Evolutionary conservation across 306 rosid genomes (phyloP).

Genomic region (cucumber (Cucumis sativus)): DNA sequence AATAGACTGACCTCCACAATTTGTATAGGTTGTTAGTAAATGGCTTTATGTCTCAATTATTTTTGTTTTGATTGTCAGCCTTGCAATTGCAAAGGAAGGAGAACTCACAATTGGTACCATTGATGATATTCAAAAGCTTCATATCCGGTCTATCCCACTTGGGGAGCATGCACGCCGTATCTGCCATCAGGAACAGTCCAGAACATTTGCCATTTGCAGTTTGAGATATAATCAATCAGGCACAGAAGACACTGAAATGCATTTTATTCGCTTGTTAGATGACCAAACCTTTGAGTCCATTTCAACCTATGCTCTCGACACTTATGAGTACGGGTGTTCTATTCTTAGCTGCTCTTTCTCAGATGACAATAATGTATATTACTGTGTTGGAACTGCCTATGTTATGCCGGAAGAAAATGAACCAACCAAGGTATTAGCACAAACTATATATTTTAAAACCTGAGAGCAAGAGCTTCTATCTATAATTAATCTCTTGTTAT

Average conservation of each 20-base stretch:
- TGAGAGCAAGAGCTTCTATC: background rate
- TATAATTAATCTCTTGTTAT: slow-evolving; percentile 4
- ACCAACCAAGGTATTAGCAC: slow-evolving; percentile 63
- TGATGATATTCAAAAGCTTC: slow-evolving; percentile 97
- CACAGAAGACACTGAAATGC: slow-evolving; percentile 78
- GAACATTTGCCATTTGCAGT: slow-evolving; percentile 84
- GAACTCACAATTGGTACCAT: slow-evolving; percentile 98
- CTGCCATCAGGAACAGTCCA: slow-evolving; percentile 96
- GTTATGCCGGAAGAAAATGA: slow-evolving; percentile 94
- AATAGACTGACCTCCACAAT: background rate
- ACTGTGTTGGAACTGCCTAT: slow-evolving; percentile 94
- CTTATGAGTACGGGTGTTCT: slow-evolving; percentile 79
- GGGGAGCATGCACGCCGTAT: slow-evolving; percentile 95
- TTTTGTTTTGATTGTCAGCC: slow-evolving; percentile 30
- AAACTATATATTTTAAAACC: background rate
- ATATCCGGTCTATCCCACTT: slow-evolving; percentile 85
- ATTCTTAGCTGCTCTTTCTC: slow-evolving; percentile 98
- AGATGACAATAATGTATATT: slow-evolving; percentile 78
- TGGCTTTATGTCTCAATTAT: background rate
- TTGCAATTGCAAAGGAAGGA: slow-evolving; percentile 97
- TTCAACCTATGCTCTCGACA: slow-evolving; percentile 73
- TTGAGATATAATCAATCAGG: slow-evolving; percentile 59
- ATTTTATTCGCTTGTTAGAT: slow-evolving; percentile 81
- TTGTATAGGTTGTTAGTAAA: background rate
- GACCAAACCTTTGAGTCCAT: slow-evolving; percentile 90